Base-by-base conservation (phyloP, 1,284 basidiomycete species). In the Paramarasmius palmivorus region DNA sequence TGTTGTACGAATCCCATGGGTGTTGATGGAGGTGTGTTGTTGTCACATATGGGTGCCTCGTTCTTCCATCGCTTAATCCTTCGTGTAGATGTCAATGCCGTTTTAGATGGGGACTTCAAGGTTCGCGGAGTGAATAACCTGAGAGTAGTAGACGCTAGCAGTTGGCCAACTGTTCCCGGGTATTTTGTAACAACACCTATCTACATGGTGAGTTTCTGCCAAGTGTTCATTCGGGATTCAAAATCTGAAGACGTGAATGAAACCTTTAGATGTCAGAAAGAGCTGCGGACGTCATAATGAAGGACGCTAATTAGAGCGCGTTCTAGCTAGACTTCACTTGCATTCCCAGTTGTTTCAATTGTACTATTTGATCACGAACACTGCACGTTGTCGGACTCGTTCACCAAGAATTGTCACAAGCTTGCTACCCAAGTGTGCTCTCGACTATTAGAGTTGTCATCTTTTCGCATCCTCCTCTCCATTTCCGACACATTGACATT, bases 1-100 rank as follows among this genome's bases (percentile, higher is more conserved):
- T 70, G 67, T 51, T 69, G 68, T 46, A 69, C 68, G 1, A 65
- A 64, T 56, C 29, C 65, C 25, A 69, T 69, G 12, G 68, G 66
- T 4, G 34, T 63, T 39, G 57, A 59, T 22, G 65, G 67, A 66
- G 57, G 15, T 59, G 41, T 17, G 4, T 4, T 49, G 22, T 15
- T 19, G 17, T 3, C 34, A 6, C 20, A 20, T 37, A n/a, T 41
- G 39, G 10, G n/a, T 12, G 3, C 12, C 17, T 14, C 20, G 20
- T 7, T 29, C 19, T 32, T 7, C 32, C 17, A 12, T 32, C 14
- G 10, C 2, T 25, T 26, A 26, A 6, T 32, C 6, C 29, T 32
- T 6, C 12, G 7, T 32, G 19, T 19, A 69, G 68, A 69, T 50
- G 54, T 56, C 15, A 61, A 62, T 36, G 64, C 67, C n/a, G 67